Percentiles rank a stretch among this genome's conserved stretches.
These are phyloP conservation scores for Exophiala phaeomuriformis DNA, from an alignment of 2,329 filamentous ascomycete species.

Conservation along the genomic window DNA sequence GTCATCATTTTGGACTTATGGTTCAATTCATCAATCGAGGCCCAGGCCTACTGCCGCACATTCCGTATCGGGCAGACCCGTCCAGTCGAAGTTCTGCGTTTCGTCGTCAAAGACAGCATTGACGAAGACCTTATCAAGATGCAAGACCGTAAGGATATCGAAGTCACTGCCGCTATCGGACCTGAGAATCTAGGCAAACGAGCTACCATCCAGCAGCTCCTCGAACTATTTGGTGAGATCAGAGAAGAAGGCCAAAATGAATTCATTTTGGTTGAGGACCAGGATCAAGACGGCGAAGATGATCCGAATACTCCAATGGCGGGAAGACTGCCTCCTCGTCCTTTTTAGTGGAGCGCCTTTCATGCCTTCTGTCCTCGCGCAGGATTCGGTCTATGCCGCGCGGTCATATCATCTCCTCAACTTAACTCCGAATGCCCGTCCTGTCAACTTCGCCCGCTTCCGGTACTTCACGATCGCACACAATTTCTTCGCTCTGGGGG, in stretches of 20 bases:
- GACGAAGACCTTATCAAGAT: constrained; percentile 52
- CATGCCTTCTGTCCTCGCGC: no score
- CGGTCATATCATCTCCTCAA: no score
- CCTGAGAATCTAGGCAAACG: constrained; percentile 7
- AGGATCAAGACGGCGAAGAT: constrained; percentile 15
- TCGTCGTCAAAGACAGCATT: constrained; percentile 51
- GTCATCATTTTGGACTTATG: constrained; percentile 51
- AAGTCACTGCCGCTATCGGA: constrained; percentile 31
- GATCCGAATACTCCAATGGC: constrained; percentile 1
- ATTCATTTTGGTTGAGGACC: constrained; percentile 18
- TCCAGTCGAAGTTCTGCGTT: constrained; percentile 51
- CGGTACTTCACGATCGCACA: no score
- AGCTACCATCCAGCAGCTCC: constrained; percentile 23
- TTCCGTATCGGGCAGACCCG: constrained; percentile 53
- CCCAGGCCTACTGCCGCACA: constrained; percentile 49
- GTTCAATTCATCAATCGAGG: constrained; percentile 57
- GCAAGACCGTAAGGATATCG: constrained; percentile 50
- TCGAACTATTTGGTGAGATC: constrained; percentile 29
- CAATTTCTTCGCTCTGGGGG: no score
- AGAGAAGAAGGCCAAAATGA: constrained; percentile 15
- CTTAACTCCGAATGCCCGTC: no score
- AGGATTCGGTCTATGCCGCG: no score
- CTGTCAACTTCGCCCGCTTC: no score
- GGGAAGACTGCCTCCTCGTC: constrained; percentile 13
- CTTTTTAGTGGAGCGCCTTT: constrained; percentile 5